phyloP scores from a whole-genome alignment of 1,284 basidiomycete species.

The Rhodotorula sp. region DNA sequence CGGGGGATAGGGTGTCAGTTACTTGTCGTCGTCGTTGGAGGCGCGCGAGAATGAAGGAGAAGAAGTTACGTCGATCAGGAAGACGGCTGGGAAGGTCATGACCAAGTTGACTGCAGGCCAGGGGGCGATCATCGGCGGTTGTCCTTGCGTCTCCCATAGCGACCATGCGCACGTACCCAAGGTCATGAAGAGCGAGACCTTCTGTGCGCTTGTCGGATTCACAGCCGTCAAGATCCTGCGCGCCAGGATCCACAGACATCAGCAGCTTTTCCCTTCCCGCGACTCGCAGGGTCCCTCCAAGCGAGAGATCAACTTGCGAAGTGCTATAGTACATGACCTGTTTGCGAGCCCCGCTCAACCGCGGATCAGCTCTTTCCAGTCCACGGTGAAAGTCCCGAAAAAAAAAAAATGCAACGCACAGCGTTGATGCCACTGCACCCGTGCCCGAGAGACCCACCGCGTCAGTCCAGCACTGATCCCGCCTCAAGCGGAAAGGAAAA shows the following conservation, averaged over 20 bases:
- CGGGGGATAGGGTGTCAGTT: neutral
- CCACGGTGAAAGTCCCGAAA: too few species aligned
- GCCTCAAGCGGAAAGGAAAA: neutral
- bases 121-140: neutral
- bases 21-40: neutral
- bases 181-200: constrained; percentile 36
- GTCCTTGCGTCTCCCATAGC: neutral
- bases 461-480: neutral
- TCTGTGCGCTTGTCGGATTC: constrained; percentile 36
- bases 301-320: neutral
- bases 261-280: neutral
- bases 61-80: constrained; percentile 45
- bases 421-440: constrained; percentile 25
- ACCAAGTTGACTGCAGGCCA: constrained; percentile 37
- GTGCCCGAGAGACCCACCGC: neutral
- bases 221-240: constrained; percentile 41
- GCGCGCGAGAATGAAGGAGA: neutral
- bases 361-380: neutral
- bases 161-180: constrained; percentile 8
- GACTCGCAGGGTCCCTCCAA: too few species aligned
- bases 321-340: constrained; percentile 29
- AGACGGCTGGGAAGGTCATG: constrained; percentile 51
- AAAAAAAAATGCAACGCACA: neutral
- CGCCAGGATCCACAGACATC: too few species aligned
- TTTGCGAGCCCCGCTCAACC: too few species aligned